Evolutionary conservation across 495 filamentous ascomycete genomes (phyloP).

Genomic region (Podospora pseudocomata): DNA sequence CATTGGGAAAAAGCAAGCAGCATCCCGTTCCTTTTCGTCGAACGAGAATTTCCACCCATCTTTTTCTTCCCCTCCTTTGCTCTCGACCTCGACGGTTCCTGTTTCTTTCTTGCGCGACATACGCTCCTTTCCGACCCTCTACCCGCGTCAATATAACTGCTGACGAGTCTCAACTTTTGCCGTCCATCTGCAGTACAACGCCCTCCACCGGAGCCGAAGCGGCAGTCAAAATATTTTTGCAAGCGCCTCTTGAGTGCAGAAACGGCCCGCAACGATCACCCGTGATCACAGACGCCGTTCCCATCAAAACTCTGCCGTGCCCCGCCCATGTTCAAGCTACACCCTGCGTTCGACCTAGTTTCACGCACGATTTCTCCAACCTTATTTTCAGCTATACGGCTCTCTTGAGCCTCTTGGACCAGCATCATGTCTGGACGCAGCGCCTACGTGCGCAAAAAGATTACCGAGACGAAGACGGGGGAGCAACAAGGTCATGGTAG

Average conservation of each 20-base stretch:
- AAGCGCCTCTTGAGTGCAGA: neutral
- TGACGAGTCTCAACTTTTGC: neutral
- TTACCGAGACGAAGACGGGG: constrained; percentile 41
- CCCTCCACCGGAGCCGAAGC: neutral
- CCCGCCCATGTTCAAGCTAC: neutral
- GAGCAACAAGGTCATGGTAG: constrained; percentile 22
- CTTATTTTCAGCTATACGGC: neutral
- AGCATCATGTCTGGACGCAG: constrained; percentile 52
- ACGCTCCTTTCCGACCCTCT: neutral
- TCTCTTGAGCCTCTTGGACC: neutral
- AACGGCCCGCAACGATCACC: neutral
- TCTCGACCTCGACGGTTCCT: neutral
- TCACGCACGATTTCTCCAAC: neutral
- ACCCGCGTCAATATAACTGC: neutral
- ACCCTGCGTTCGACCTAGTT: neutral
- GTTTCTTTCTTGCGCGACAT: neutral
- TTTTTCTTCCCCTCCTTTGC: neutral
- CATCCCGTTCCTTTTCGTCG: constrained; percentile 3
- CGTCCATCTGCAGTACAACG: constrained; percentile 1
- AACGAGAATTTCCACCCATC: neutral
- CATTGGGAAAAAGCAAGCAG: constrained; percentile 1
- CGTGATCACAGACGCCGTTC: neutral
- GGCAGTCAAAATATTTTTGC: constrained; percentile 1
- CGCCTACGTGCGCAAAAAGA: constrained; percentile 53
- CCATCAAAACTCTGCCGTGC: neutral